Evolutionary conservation across 1,139 yeast genomes (phyloP), one percentile per base, ranked within the genome.

Genomic region (Yamadazyma songkhlaensis): DNA sequence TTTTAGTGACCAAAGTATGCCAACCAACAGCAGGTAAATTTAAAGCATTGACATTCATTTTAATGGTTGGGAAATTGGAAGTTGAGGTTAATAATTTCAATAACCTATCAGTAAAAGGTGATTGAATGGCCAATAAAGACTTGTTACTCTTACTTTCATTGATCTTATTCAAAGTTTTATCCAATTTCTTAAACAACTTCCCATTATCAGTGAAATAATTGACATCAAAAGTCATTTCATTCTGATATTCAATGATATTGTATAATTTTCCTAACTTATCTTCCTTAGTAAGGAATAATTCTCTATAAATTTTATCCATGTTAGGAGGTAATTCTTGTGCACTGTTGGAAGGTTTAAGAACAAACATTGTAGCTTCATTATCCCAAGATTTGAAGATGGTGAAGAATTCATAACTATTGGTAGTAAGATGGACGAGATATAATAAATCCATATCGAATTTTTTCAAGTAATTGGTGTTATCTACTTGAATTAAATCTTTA

Each of bases 11-110:
- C 20, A 79, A 67, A 1, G 77, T 59, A 54, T 89, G 96, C 97
- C 98, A 92, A 7, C 94, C 89, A 37, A 92, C 63, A 3, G 95
- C 83, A 5, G 95, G 92, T 22, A 88, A 62, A 1, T 78, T 59
- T 31, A 75, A 54, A 51, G 78, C 81, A 41, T 76, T 64, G 5
- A 79, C 67, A 12, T 73, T 66, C 74, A 84, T 76, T 40, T 71
- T 72, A 14, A 88, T 64, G 1, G 78, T 69, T 3, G 97, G 96
- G 48, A 84, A 74, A 26, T 79, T 85, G 5, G 61, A 42, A 3
- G 79, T 50, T 1, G 78, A 58, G 21, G 66, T 68, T 30, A 83
- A 55, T 6, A 67, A 49, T 36, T 64, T 68, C 31, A 67, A 41
- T 2, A 83, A 48, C 38, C 66, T 72, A 4, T 61, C 56, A 0